Evolutionary conservation across 768 basidiomycete species (phyloP).

Genomic region (Hericium coralloides): DNA sequence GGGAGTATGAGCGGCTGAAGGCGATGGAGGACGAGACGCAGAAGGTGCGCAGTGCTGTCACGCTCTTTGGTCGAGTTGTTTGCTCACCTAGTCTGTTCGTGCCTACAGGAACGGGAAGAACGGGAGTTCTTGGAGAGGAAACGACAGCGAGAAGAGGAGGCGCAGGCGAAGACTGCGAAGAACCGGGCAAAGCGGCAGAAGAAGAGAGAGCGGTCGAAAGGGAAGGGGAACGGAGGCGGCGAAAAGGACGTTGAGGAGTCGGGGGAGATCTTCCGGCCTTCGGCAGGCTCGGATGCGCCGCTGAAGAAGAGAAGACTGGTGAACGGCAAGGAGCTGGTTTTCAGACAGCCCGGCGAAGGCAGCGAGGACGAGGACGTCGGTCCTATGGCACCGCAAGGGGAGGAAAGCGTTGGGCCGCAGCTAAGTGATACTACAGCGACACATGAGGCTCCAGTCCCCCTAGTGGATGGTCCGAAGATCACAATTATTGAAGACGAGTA

Average conservation of each 20-base stretch:
- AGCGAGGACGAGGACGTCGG: background rate
- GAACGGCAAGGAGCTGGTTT: background rate
- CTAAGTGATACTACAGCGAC: background rate
- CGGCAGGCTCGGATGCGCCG: background rate
- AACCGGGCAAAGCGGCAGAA: constrained; percentile 92
- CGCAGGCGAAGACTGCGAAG: constrained; percentile 88
- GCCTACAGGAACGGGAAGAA: constrained; percentile 53
- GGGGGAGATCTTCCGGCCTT: background rate
- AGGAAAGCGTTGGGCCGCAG: background rate
- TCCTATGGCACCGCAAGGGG: background rate
- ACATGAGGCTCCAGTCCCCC: background rate
- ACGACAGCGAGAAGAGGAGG: constrained; percentile 56
- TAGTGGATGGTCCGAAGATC: background rate
- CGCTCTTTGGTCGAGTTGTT: background rate
- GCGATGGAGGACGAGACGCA: constrained; percentile 75
- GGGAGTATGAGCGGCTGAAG: constrained; percentile 93
- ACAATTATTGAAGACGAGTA: background rate
- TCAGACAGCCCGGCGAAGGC: background rate
- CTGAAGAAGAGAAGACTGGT: background rate
- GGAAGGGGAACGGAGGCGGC: no score
- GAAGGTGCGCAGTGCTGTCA: constrained; percentile 43
- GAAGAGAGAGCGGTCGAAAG: constrained; percentile 69
- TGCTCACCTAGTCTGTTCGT: background rate
- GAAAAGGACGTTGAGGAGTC: constrained; percentile 14
- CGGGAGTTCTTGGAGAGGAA: constrained; percentile 71